Conservation (phyloP, 192 early-diverging fungal genomes). For the Gaertneriomyces sp. region DNA sequence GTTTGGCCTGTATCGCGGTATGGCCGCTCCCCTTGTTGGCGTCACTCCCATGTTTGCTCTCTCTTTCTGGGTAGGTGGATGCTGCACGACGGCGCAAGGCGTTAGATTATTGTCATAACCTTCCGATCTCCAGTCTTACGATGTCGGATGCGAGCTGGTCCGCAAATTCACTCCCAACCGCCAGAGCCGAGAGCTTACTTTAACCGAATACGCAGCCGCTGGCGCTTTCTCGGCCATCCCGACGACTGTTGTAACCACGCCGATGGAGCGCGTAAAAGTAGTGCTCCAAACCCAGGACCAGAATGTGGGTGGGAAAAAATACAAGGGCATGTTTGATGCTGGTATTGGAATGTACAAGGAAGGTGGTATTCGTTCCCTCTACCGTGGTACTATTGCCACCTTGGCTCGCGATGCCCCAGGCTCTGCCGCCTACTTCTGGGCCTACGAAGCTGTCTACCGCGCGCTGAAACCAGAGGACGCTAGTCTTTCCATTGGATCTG, state of each 20-base stretch:
- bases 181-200: conserved; percentile 54
- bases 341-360: conserved; percentile 76
- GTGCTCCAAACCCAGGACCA: conserved; percentile 80
- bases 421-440: conserved; percentile 92
- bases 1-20: conserved; percentile 91
- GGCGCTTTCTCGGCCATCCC: conserved; percentile 94
- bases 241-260: conserved; percentile 91
- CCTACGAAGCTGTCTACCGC: conserved; percentile 70
- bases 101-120: not conserved
- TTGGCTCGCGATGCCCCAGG: conserved; percentile 90
- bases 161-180: conserved; percentile 55
- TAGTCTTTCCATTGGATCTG: conserved; percentile 67
- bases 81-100: not conserved
- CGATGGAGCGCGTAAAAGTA: conserved; percentile 95
- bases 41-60: conserved; percentile 96
- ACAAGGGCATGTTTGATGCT: conserved; percentile 91
- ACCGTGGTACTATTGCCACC: conserved; percentile 91
- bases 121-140: conserved; percentile 44
- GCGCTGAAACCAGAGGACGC: conserved; percentile 63
- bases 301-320: conserved; percentile 62
- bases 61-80: conserved; percentile 74
- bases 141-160: conserved; percentile 73
- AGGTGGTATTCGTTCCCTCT: conserved; percentile 83
- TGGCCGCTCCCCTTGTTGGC: conserved; percentile 87
- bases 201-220: conserved; percentile 79